Evolutionary conservation across 768 basidiomycete species (phyloP).

Genomic region (Russula virescens): DNA sequence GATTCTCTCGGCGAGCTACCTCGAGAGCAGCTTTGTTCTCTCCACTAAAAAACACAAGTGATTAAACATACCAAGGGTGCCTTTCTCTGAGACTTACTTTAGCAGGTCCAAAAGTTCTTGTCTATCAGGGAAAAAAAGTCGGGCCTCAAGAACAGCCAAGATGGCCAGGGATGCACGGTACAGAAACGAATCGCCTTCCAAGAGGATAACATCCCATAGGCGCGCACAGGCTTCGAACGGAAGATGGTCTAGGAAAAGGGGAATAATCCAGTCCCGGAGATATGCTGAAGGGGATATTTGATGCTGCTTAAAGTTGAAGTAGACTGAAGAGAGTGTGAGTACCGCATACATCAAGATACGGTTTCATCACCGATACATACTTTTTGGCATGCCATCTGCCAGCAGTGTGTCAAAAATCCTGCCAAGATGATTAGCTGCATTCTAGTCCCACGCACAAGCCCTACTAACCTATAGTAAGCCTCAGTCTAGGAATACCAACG

Average conservation of each 20-base stretch:
- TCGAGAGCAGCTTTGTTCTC: conserved; percentile 80
- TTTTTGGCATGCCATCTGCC: conserved; percentile 91
- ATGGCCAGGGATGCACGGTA: conserved; percentile 82
- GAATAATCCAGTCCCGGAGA: conserved; percentile 73
- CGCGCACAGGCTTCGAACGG: conserved; percentile 88
- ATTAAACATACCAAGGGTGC: conserved; percentile 5
- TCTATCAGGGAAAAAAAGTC: conserved; percentile 84
- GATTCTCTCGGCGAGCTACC: conserved; percentile 70
- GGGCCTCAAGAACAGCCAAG: conserved; percentile 74
- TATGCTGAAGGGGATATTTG: conserved; percentile 85
- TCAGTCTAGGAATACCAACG: conserved; percentile 52
- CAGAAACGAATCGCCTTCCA: conserved; percentile 88
- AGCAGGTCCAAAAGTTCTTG: conserved; percentile 75
- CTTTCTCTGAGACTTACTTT: conserved; percentile 37
- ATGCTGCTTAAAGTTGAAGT: conserved; percentile 93
- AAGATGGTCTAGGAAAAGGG: conserved; percentile 80
- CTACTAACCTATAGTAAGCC: conserved; percentile 75
- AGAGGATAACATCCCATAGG: conserved; percentile 79
- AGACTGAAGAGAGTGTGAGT: conserved; percentile 50
- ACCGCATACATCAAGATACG: not conserved
- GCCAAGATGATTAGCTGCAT: not conserved
- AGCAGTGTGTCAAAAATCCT: conserved; percentile 91
- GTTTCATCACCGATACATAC: conserved; percentile 39
- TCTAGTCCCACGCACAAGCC: not conserved
- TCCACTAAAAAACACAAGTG: conserved; percentile 43